Evolutionary conservation across 306 rosid species (phyloP), one percentile per base, ranked within the genome.

Genomic region (Inga leiocalycina): DNA sequence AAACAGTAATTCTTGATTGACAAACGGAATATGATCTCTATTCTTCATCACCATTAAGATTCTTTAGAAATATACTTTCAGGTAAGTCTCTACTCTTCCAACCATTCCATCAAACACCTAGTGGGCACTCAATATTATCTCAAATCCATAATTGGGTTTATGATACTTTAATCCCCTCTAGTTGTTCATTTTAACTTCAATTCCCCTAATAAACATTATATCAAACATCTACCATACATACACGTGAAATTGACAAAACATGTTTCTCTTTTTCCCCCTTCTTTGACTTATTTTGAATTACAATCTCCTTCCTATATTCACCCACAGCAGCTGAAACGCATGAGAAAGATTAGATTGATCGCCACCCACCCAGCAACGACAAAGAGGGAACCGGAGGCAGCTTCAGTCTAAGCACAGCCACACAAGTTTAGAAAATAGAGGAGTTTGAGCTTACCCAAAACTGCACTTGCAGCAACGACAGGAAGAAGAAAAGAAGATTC

Each of bases 1-100:
- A 35, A 89, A 80, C 80, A 80, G 77, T 67, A 82, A 27, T 13
- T 77, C 57, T 35, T 64, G 73, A 83, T 81, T 46, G 79, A 83
- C 9, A 19, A 2, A 54, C n/a, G 10, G 3, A 54, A 54, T 17
- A 54, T 22, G 22, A 17, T 20, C 9, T 54, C 24, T 19, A 54
- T 17, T 54, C 8, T 54, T 54, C 61, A 17, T 54, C 24, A 16
- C 61, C n/a, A 19, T 54, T 10, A 54, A 54, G 61, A 54, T 16
- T 17, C 24, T 17, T 16, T 5, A 19, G 61, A 54, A 54, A 19
- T 17, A 54, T 6, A 54, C 61, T 1, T 54, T 54, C 8, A 54
- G 5, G 4, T 16, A 54, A 54, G 24, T 54, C 61, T 16, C 61
- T 54, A 6, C 24, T 17, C 61, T 54, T 54, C 10, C 61, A 54